Evolutionary conservation across 2,329 filamentous ascomycete genomes (phyloP).

Genomic region (Neodidymelliopsis sp.): DNA sequence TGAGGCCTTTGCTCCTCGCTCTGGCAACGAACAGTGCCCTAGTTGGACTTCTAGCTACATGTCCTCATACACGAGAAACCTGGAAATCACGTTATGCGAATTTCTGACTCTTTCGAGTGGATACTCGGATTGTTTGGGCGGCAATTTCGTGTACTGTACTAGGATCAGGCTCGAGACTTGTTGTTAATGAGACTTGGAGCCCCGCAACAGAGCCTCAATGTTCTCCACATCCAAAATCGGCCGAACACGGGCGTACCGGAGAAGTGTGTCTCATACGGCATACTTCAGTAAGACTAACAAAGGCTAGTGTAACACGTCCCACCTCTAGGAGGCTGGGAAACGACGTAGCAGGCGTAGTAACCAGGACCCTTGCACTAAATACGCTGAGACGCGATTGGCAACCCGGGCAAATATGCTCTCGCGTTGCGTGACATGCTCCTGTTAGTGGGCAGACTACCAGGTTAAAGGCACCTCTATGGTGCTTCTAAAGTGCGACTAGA

Average conservation of each 20-base stretch:
- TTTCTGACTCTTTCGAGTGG: not conserved
- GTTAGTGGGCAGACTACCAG: slow-evolving; percentile 1
- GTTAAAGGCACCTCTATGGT: not conserved
- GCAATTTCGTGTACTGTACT: not conserved
- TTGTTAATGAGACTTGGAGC: slow-evolving; percentile 10
- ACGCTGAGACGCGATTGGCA: slow-evolving; percentile 2
- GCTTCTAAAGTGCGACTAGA: slow-evolving; percentile 13
- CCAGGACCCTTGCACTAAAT: not conserved
- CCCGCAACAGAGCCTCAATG: slow-evolving; percentile 18
- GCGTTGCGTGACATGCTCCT: slow-evolving; percentile 2
- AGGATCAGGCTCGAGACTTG: not conserved
- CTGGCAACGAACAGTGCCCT: too few relatives aligned
- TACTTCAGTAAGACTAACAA: slow-evolving; percentile 4
- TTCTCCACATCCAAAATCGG: slow-evolving; percentile 9
- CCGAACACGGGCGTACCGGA: not conserved
- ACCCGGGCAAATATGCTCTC: slow-evolving; percentile 6
- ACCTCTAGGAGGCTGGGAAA: slow-evolving; percentile 1
- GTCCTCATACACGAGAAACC: too few relatives aligned
- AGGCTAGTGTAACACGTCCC: slow-evolving; percentile 6
- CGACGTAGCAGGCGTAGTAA: not conserved
- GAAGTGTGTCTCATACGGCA: not conserved
- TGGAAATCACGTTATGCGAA: too few relatives aligned
- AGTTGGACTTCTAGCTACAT: too few relatives aligned
- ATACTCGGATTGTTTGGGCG: not conserved
- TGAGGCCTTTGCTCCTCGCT: too few relatives aligned